Conservation (phyloP, 164 flowering plant genomes). For the Umbellularia californica region DNA sequence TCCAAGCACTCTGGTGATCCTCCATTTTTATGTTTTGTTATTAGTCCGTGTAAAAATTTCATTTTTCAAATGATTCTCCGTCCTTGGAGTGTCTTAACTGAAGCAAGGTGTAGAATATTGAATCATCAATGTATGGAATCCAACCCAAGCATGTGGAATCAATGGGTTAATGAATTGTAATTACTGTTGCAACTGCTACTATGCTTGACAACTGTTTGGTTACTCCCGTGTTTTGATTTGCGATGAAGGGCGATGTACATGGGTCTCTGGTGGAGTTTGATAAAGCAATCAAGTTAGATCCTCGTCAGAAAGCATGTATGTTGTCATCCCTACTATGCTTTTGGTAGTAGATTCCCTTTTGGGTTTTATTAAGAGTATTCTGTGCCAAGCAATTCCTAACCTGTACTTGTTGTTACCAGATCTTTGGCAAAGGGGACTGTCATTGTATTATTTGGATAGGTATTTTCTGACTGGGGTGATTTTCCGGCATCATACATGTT, state of each 20-base stretch:
- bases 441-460: slow-evolving; percentile 92
- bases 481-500: neutral
- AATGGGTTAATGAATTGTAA: no score
- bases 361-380: neutral
- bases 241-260: slow-evolving; percentile 66
- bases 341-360: neutral
- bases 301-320: slow-evolving; percentile 92
- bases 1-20: neutral
- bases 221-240: neutral
- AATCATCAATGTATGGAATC: neutral
- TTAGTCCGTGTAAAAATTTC: neutral
- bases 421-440: slow-evolving; percentile 96
- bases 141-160: neutral
- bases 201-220: neutral
- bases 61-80: no score
- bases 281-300: slow-evolving; percentile 78
- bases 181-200: neutral
- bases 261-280: slow-evolving; percentile 82
- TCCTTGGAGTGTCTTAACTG: no score
- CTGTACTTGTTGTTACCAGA: slow-evolving; percentile 33
- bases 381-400: no score
- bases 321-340: slow-evolving; percentile 4
- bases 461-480: slow-evolving; percentile 18
- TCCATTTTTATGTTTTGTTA: neutral
- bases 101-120: neutral